A percentile compares a stretch with the other conserved stretches of the same genome.
phyloP scores from a whole-genome alignment of 345 rosid species.

The Citrus sinensis region DNA sequence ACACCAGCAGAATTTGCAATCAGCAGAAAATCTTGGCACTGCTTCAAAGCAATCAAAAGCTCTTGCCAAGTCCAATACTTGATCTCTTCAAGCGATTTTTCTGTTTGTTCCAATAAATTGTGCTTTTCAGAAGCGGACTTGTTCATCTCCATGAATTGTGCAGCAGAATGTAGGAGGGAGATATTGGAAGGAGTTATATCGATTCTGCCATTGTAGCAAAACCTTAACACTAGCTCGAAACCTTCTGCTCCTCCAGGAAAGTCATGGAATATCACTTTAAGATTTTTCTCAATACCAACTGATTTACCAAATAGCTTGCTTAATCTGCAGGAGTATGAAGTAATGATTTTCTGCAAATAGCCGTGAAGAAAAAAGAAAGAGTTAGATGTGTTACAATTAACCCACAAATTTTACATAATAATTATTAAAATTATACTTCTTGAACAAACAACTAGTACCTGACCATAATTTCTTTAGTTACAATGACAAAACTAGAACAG shows the following conservation, averaged over 20 bases:
- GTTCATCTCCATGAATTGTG: constrained; percentile 74
- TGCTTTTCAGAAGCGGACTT: constrained; percentile 25
- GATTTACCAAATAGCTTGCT: constrained; percentile 64
- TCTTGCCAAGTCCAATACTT: constrained; percentile 80
- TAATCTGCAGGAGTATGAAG: constrained; percentile 59
- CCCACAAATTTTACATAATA: background rate
- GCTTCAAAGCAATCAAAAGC: constrained; percentile 61
- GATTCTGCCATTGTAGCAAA: constrained; percentile 70
- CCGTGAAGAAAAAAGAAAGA: constrained; percentile 1
- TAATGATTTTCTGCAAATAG: constrained; percentile 59
- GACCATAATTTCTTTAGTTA: background rate
- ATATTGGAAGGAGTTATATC: constrained; percentile 55
- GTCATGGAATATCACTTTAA: constrained; percentile 77
- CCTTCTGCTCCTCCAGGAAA: constrained; percentile 81
- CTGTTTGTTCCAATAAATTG: constrained; percentile 54
- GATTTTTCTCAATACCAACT: constrained; percentile 28
- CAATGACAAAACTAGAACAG: background rate
- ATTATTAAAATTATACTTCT: background rate
- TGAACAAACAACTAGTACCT: background rate
- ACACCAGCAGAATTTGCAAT: constrained; percentile 28
- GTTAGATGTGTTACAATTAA: background rate
- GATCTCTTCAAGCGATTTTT: constrained; percentile 62
- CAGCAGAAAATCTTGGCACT: constrained; percentile 48
- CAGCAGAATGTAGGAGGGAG: constrained; percentile 55
- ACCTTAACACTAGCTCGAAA: constrained; percentile 73